phyloP scores from a whole-genome alignment of 305 asterid genomes.

The Petunia hybrid region DNA sequence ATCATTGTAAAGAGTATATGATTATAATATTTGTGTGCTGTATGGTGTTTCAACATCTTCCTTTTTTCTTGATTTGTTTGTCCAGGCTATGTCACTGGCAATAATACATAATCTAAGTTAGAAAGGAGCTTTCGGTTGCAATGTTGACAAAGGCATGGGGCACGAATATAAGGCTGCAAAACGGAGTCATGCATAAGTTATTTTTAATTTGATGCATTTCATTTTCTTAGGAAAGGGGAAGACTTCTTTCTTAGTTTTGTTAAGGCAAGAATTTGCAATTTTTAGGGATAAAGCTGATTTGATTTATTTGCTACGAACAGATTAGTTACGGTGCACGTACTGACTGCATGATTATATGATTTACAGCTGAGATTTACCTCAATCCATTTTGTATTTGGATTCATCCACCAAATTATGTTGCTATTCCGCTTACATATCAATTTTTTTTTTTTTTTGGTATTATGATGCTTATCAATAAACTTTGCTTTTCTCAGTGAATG shows the following conservation, averaged over 20 bases:
- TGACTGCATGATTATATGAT: conserved; percentile 4
- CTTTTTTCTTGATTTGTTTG: no score
- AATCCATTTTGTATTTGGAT: not conserved
- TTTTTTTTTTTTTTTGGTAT: not conserved
- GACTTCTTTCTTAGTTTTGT: not conserved
- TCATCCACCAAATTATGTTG: conserved; percentile 13
- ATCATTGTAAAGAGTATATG: no score
- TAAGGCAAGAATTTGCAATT: not conserved
- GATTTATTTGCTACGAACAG: conserved; percentile 4
- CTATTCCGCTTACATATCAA: conserved; percentile 30
- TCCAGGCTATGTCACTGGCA: conserved; percentile 3
- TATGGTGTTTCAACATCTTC: no score
- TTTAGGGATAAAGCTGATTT: conserved; percentile 18
- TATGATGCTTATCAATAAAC: conserved; percentile 35
- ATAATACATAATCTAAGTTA: not conserved
- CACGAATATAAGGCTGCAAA: not conserved
- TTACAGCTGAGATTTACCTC: conserved; percentile 11
- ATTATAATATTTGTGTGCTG: no score
- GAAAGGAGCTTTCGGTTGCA: conserved; percentile 20
- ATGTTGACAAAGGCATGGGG: not conserved
- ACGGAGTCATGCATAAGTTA: conserved; percentile 11
- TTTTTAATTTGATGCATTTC: conserved; percentile 16
- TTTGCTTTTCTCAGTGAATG: conserved; percentile 76
- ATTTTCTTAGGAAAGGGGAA: conserved; percentile 1
- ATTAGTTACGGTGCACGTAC: not conserved